Evolutionary conservation across 140 eudicot genomes (phyloP), one percentile per base, ranked within the genome.

Genomic region (Erigeron philadelphicus): DNA sequence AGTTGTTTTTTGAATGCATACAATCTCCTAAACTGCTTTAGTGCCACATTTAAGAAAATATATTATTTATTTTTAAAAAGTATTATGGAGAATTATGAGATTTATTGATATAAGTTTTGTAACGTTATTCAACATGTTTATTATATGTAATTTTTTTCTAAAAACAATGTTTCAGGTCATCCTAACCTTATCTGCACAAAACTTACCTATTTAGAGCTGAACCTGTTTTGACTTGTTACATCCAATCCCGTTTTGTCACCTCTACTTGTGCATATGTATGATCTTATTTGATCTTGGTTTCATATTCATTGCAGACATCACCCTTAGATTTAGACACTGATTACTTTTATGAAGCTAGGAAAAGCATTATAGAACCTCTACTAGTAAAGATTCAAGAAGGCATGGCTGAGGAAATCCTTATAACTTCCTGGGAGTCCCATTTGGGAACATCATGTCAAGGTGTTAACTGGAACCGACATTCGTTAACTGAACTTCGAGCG

Each of bases 311-410:
- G 74, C 88, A 91, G 95, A 88, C 80, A 10, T 88, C 96, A 42
- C 97, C 97, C 1, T 75, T 91, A 71, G 97, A 91, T 77, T 73
- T 91, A 64, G 91, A 86, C 48, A 84, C 91, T 0, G 97, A 88
- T 70, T 56, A 76, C 73, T 91, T 91, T 64, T 91, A 91, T 47
- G 87, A 72, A 72, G 72, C 78, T 11, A 77, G 97, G 61, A 84
- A 84, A 80, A 53, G 31, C 70, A 67, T 86, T 21, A 79, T 88
- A 64, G 97, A 91, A 81, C 25, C 83, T 63, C 61, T 78, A 17
- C 71, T 88, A 6, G 52, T 44, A 66, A 84, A 84, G 75, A 88
- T 91, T 5, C 71, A 69, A 35, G 85, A 91, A 15, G 96, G 96
- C 67, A 80, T 84, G 91, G 96, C 81, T 16, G 97, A 91, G 73